Base-by-base conservation (phyloP, 768 basidiomycete species). In the Pisolithus sp. region DNA sequence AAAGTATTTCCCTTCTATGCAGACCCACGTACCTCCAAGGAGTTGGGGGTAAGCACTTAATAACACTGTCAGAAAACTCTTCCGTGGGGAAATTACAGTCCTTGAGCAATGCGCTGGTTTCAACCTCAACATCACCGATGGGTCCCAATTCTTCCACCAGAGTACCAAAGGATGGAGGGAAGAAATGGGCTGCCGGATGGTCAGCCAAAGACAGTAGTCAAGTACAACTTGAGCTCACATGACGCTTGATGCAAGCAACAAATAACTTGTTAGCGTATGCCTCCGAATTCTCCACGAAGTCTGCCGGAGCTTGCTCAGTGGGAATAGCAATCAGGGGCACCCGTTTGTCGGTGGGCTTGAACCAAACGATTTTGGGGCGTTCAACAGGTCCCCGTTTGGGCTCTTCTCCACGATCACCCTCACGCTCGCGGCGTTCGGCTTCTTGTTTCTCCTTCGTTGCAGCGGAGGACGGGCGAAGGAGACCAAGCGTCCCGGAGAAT, bases 401-500 rank as follows among this genome's bases (percentile, higher is more conserved):
- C 64, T 92, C 89, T 53, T 90, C 88, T 40, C 83, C 87, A 55
- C 83, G 83, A 64, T 94, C 93, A 43, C 95, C 96, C 67, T 96
- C 96, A 48, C 96, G 86, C 70, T 98, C 96, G 51, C 93, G 85
- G 36, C 96, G 83, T 68, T 99, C 96, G 24, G 95, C 92, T 57
- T 98, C 95, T 66, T 98, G 94, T 68, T 97, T 97, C 74, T 97
- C 95, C 68, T 97, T 97, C 28, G 95, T 97, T 1, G 94, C 95
- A 41, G 92, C 93, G 46, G 93, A 95, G 21, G 93, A 96, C 5
- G 95, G 95, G 28, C 95, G 88, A 23, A 97, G 76, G 30, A 97
- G 82, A 48, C 95, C 96, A 3, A 99, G 81, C 44, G 93, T 97
- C 13, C 96, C 96, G 30, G 93, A 95, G 74, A 98, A 99, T 46